Evolutionary conservation across 2,329 filamentous ascomycete species (phyloP), one percentile per base, ranked within the genome.

Genomic region (Pseudogymnoascus sp.): DNA sequence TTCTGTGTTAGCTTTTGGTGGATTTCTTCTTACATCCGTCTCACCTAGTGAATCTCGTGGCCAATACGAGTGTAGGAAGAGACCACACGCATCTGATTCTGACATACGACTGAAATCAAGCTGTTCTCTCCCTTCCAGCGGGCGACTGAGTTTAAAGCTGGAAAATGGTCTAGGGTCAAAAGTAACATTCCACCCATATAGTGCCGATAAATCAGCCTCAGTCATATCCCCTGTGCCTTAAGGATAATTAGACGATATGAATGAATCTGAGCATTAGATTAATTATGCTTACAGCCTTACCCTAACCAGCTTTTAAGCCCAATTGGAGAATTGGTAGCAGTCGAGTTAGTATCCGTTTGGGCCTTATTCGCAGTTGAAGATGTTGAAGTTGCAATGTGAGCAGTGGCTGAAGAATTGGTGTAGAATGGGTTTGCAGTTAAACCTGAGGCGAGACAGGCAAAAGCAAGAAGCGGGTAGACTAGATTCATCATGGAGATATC

Each of bases 21-120:
- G 40, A 10, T 44, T 44, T 44, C 1, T 1, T 44, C 13, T 17
- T 10, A 39, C 40, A 17, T 44, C 40, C 40, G 40, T 26, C 40
- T 44, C 24, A 44, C 40, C 40, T 44, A 17, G 40, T 44, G 40
- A 44, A 7, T 44, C 40, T 44, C 40, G 40, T 44, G 4, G 40
- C 40, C 9, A 44, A 44, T 44, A 44, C 40, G 40, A 44, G 40
- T 44, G 40, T 13, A 44, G 10, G 40, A 44, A 44, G 40, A 7
- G 40, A 44, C 40, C 40, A 44, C 40, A 44, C 4, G 13, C 40
- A 44, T 44, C 40, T 44, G 9, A 44, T 24, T 44, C 24, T 11
- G 9, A 44, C 40, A 44, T 44, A 44, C 40, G 40, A 44, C 40
- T 44, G 40, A 44, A 44, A 44, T 44, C 40, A 44, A 44, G 40